Evolutionary conservation across 768 basidiomycete species (phyloP).

Genomic region (Lentinula edodes): DNA sequence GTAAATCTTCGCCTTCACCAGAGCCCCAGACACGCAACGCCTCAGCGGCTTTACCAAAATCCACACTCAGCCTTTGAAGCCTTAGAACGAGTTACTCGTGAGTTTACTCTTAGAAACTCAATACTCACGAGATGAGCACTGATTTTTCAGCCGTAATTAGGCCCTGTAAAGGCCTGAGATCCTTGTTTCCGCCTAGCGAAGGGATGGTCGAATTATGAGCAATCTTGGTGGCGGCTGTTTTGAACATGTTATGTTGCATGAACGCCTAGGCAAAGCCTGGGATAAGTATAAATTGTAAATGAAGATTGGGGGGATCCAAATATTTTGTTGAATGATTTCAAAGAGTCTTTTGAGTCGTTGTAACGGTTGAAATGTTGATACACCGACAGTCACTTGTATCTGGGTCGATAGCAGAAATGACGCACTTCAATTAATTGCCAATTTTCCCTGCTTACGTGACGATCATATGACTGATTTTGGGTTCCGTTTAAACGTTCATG

Average conservation of each 20-base stretch:
- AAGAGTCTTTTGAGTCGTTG: no score
- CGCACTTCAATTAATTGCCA: no score
- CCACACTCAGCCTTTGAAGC: constrained; percentile 58
- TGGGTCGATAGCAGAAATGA: no score
- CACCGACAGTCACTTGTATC: no score
- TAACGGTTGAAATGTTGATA: no score
- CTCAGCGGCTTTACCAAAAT: constrained; percentile 67
- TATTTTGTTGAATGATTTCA: no score
- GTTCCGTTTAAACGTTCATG: background rate
- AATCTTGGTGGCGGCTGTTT: constrained; percentile 70
- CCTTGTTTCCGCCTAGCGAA: constrained; percentile 61
- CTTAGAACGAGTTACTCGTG: constrained; percentile 24
- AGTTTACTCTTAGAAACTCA: background rate
- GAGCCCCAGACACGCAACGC: constrained; percentile 67
- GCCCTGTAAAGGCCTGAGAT: constrained; percentile 78
- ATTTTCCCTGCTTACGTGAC: no score
- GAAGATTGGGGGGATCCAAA: no score
- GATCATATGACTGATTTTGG: no score
- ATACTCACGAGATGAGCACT: constrained; percentile 64
- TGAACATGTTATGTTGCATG: constrained; percentile 52
- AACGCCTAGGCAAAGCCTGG: background rate
- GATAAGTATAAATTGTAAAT: no score
- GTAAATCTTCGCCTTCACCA: constrained; percentile 81
- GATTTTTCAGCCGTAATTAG: constrained; percentile 86
- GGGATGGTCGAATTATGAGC: constrained; percentile 88